phyloP scores from a whole-genome alignment of 768 basidiomycete genomes.

The Hygrophorus russula region DNA sequence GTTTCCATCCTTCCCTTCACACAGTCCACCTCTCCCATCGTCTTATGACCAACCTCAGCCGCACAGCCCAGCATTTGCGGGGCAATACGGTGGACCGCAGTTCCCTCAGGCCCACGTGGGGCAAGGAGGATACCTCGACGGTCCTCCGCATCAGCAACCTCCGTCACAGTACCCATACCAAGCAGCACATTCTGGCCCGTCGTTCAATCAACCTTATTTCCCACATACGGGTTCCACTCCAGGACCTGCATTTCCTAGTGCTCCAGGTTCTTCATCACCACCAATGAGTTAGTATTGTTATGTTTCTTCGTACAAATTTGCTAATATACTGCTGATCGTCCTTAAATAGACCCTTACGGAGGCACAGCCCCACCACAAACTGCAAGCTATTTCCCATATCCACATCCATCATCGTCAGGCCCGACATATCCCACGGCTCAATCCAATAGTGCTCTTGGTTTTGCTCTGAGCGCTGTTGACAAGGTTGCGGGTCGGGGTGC shows the following conservation, averaged over 20 bases:
- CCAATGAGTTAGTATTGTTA: constrained; percentile 20
- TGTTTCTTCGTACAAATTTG: background rate
- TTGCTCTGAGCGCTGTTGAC: constrained; percentile 42
- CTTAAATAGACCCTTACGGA: constrained; percentile 1
- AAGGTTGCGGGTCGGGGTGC: constrained; percentile 41
- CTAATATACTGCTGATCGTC: background rate
- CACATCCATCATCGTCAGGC: constrained; percentile 13
- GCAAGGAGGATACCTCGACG: background rate
- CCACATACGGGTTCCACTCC: constrained; percentile 10
- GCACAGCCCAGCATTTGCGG: background rate
- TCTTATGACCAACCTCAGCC: constrained; percentile 1
- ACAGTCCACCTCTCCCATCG: background rate
- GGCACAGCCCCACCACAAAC: constrained; percentile 3
- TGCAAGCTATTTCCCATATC: constrained; percentile 13
- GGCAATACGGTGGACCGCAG: constrained; percentile 1
- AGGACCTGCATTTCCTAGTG: constrained; percentile 12
- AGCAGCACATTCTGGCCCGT: constrained; percentile 1
- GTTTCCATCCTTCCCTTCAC: constrained; percentile 1
- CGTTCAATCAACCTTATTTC: constrained; percentile 7
- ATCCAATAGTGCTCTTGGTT: constrained; percentile 22
- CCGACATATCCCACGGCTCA: constrained; percentile 19
- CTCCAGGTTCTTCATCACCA: constrained; percentile 21
- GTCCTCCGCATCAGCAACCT: background rate
- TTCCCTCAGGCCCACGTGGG: background rate
- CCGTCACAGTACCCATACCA: background rate